Evolutionary conservation across 495 filamentous ascomycete species (phyloP).

Genomic region (Trichocladium antarcticum): DNA sequence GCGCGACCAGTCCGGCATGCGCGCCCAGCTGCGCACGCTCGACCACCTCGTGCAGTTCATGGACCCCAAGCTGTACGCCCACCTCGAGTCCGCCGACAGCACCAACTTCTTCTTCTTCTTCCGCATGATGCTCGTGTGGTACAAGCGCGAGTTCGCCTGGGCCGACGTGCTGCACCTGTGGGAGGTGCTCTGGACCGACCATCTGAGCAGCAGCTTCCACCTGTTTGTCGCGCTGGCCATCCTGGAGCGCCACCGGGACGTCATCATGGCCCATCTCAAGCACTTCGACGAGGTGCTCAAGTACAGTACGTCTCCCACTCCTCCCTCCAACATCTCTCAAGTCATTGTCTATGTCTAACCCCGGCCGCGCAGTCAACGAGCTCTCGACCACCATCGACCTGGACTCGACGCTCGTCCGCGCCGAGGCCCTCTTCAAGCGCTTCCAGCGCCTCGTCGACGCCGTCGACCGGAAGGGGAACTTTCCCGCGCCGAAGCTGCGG

Average conservation of each 20-base stretch:
- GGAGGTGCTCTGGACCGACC: conserved; percentile 94
- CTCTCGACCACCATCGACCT: conserved; percentile 88
- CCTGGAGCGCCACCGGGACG: conserved; percentile 84
- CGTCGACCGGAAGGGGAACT: conserved; percentile 80
- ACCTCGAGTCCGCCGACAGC: conserved; percentile 77
- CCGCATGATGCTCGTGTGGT: conserved; percentile 96
- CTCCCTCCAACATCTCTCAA: no score
- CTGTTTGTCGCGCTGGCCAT: conserved; percentile 90
- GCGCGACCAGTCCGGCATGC: conserved; percentile 91
- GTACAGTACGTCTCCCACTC: conserved; percentile 58
- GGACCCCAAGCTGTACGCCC: conserved; percentile 86
- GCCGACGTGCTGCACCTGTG: conserved; percentile 74
- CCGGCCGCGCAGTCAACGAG: conserved; percentile 96
- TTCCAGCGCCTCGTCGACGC: conserved; percentile 81
- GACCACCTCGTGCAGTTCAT: conserved; percentile 93
- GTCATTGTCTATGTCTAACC: no score
- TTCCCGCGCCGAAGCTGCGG: conserved; percentile 41
- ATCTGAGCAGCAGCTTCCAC: conserved; percentile 76
- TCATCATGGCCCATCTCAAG: conserved; percentile 89
- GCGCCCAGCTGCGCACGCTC: conserved; percentile 74
- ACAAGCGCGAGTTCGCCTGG: conserved; percentile 94
- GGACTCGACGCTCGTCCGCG: conserved; percentile 67
- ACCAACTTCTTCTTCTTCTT: conserved; percentile 99
- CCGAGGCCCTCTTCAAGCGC: conserved; percentile 75
- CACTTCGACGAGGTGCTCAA: conserved; percentile 97